Evolutionary conservation across 305 asterid genomes (phyloP).

Genomic region (Fraxinus xanthoxyloides): DNA sequence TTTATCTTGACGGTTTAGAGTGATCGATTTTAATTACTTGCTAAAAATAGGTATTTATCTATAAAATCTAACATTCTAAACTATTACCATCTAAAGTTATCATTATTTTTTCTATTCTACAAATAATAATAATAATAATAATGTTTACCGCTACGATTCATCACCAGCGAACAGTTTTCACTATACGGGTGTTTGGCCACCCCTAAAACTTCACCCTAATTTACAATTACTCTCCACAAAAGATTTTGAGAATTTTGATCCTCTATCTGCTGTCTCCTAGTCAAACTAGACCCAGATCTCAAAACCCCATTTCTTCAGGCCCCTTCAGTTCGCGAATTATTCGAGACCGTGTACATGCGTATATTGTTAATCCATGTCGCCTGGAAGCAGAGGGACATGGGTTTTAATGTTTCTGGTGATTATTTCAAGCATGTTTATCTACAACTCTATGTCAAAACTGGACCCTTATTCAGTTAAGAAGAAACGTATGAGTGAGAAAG

Average conservation of each 20-base stretch:
- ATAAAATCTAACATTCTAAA: too few relatives aligned
- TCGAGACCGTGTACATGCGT: constrained; percentile 14
- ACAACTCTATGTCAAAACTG: constrained; percentile 33
- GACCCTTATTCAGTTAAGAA: constrained; percentile 68
- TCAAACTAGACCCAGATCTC: background rate
- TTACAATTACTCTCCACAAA: background rate
- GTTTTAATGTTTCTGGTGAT: constrained; percentile 42
- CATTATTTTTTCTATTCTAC: too few relatives aligned
- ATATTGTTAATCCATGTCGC: constrained; percentile 35
- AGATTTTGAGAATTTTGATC: background rate
- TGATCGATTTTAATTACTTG: too few relatives aligned
- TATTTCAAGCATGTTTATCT: constrained; percentile 33
- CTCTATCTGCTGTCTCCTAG: background rate
- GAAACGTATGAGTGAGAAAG: constrained; percentile 81
- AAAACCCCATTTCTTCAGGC: background rate
- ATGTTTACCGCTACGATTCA: background rate
- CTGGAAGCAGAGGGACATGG: constrained; percentile 44
- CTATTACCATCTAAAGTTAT: too few relatives aligned
- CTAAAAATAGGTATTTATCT: too few relatives aligned
- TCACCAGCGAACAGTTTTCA: background rate
- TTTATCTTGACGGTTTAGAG: background rate
- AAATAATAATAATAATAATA: too few relatives aligned
- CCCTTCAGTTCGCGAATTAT: constrained; percentile 14
- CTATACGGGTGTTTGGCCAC: background rate
- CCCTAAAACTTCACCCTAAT: background rate